Percentiles rank a stretch among this genome's conserved stretches.
phyloP scores from a whole-genome alignment of 2,329 filamentous ascomycete genomes.

The Zasmidium citrigriseum region DNA sequence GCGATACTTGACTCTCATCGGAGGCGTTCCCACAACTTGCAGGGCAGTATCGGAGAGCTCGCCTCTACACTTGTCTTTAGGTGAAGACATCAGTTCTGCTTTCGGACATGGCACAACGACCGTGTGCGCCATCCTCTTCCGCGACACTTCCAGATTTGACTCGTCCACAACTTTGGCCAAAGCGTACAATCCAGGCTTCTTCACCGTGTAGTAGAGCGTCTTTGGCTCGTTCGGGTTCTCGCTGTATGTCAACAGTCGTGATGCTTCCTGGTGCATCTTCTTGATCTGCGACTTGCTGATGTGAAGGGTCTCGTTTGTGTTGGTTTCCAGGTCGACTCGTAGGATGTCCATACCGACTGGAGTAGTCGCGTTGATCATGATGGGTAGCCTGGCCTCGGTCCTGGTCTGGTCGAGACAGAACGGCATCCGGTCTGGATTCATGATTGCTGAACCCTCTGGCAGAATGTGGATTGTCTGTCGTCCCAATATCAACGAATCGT shows the following conservation, averaged over 20 bases:
- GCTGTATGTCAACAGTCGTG: slow-evolving; percentile 56
- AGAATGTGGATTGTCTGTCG: slow-evolving; percentile 98
- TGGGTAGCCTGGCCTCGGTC: slow-evolving; percentile 68
- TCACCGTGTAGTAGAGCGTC: slow-evolving; percentile 69
- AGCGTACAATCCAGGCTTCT: slow-evolving; percentile 85
- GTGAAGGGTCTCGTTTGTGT: slow-evolving; percentile 75
- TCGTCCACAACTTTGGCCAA: slow-evolving; percentile 85
- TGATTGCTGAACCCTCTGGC: slow-evolving; percentile 83
- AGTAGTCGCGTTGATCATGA: slow-evolving; percentile 90
- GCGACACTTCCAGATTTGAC: slow-evolving; percentile 74
- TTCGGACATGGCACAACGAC: slow-evolving; percentile 85
- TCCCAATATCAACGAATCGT: slow-evolving; percentile 89
- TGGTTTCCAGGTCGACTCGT: slow-evolving; percentile 80
- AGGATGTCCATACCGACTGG: slow-evolving; percentile 87
- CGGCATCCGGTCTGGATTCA: slow-evolving; percentile 79
- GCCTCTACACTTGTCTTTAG: slow-evolving; percentile 73
- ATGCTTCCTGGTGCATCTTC: slow-evolving; percentile 69
- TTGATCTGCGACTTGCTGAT: slow-evolving; percentile 74
- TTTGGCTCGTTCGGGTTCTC: slow-evolving; percentile 42
- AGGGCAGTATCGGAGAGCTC: slow-evolving; percentile 85
- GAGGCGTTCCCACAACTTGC: slow-evolving; percentile 84
- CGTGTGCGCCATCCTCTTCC: slow-evolving; percentile 70
- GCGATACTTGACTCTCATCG: slow-evolving; percentile 89
- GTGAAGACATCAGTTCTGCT: slow-evolving; percentile 68
- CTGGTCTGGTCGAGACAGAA: slow-evolving; percentile 75